phyloP scores from a whole-genome alignment of 148 eudicot genomes.

The Arbutus unedo region DNA sequence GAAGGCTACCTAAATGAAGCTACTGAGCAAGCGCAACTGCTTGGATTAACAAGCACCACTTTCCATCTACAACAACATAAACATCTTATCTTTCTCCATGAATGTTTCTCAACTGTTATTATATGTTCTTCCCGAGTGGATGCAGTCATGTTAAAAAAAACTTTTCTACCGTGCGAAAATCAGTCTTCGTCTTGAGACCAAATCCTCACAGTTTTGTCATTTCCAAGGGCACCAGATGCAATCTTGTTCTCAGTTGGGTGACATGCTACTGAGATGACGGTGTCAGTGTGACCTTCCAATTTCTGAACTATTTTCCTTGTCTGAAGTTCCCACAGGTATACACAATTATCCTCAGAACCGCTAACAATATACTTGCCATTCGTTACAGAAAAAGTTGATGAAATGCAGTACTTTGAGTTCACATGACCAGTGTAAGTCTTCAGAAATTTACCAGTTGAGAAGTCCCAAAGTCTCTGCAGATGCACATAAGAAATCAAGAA shows the following conservation, averaged over 20 bases:
- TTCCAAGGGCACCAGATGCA: conserved; percentile 79
- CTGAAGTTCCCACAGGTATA: conserved; percentile 94
- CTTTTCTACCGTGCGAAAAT: background rate
- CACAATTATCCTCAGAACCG: conserved; percentile 88
- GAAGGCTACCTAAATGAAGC: background rate
- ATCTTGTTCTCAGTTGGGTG: conserved; percentile 88
- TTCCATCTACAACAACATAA: background rate
- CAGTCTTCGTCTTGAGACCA: conserved; percentile 79
- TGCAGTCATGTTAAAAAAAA: background rate
- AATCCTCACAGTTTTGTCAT: conserved; percentile 75
- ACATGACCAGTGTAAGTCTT: conserved; percentile 87
- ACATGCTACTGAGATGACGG: conserved; percentile 77
- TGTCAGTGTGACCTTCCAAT: conserved; percentile 91
- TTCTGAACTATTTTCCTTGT: conserved; percentile 78
- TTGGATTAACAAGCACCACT: background rate
- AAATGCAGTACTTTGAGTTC: conserved; percentile 83
- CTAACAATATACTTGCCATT: conserved; percentile 90
- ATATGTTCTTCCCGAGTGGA: background rate
- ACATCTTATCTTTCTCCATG: background rate
- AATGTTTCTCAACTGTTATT: background rate
- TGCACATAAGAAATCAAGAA: conserved; percentile 13
- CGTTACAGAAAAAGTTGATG: conserved; percentile 75
- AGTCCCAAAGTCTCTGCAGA: conserved; percentile 90
- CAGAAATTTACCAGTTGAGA: conserved; percentile 77
- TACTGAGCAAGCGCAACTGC: background rate